Base-by-base conservation (phyloP, 345 rosid species). In the Acer negundo region DNA sequence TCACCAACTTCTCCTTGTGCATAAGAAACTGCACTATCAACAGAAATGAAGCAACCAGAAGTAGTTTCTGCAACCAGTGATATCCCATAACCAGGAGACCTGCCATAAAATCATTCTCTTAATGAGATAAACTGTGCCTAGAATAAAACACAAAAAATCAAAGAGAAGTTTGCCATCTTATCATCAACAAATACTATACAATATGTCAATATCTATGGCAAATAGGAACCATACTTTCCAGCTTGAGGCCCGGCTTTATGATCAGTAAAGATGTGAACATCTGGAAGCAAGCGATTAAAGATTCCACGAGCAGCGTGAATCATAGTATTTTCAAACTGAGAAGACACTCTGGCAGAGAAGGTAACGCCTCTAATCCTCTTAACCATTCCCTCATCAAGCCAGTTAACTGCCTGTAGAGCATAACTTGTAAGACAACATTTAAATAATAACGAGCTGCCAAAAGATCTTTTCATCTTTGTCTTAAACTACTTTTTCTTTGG, bases 51-150 rank as follows among this genome's bases (percentile, higher is more conserved):
- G 88, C 99, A 94, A 26, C 88, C 97, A 67, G 97, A 78, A 70
- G 91, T 94, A 69, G 96, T 90, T 86, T 97, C 99, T 13, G 98
- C 99, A 62, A 91, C 93, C 79, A 97, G 73, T 74, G 98, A 87
- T 76, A 94, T 87, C 77, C 99, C 99, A 80, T 92, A 96, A 68
- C 98, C 97, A 23, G 94, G 92, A 44, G 99, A 96, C 71, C 98
- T 94, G 94, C 79, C 78, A 87, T 38, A 4, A 76, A 56, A 82
- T 51, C 0, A 22, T 9, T n/a, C 66, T 78, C 26, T 63, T 8
- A 42, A 49, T 74, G 42, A 86, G 77, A 49, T 59, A 68, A 35
- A 73, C 24, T 28, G 49, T 67, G 19, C 22, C 16, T 12, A 67
- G n/a, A 7, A 71, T 56, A 31, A 7, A 20, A 17, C 22, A n/a